Conservation (phyloP, 228 moss, liverwort and hornwort species). For the Sphagnum fallax region DNA sequence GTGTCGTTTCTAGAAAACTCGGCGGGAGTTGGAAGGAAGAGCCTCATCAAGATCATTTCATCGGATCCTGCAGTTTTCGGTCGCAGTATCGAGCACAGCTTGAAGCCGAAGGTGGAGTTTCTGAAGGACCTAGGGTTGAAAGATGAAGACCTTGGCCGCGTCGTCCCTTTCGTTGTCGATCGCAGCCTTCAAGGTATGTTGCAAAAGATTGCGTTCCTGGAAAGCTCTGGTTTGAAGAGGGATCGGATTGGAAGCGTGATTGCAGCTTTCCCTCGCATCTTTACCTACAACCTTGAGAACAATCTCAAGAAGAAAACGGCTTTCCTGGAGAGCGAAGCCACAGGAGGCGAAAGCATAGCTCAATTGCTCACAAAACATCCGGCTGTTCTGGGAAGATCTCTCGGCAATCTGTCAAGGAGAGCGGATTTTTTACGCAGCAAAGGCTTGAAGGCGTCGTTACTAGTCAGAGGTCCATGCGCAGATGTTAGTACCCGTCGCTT, state of each 20-base stretch:
- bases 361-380: constrained; percentile 45
- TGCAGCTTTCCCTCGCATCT: constrained; percentile 28
- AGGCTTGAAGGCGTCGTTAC: constrained; percentile 18
- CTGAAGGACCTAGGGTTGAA: constrained; percentile 11
- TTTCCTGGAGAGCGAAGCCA: constrained; percentile 35
- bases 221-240: constrained; percentile 30
- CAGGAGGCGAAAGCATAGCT: constrained; percentile 33
- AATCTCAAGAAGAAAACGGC: constrained; percentile 46
- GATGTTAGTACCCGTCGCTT: constrained; percentile 27
- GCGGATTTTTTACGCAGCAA: constrained; percentile 25
- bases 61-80: constrained; percentile 36
- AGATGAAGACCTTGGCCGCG: constrained; percentile 5
- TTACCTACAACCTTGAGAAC: constrained; percentile 30
- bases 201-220: constrained; percentile 40
- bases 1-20: constrained; percentile 31
- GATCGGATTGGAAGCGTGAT: constrained; percentile 35
- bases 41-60: constrained; percentile 30
- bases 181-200: constrained; percentile 14
- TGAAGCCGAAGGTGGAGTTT: constrained; percentile 10
- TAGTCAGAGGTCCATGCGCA: constrained; percentile 30
- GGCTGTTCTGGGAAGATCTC: constrained; percentile 36
- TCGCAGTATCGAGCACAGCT: constrained; percentile 9
- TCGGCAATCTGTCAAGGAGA: constrained; percentile 32
- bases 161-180: constrained; percentile 3
- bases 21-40: constrained; percentile 27